A percentile compares a stretch with the other conserved stretches of the same genome.
phyloP scores from a whole-genome alignment of 78 protist genomes.

The Dictyostelium firmibasis region DNA sequence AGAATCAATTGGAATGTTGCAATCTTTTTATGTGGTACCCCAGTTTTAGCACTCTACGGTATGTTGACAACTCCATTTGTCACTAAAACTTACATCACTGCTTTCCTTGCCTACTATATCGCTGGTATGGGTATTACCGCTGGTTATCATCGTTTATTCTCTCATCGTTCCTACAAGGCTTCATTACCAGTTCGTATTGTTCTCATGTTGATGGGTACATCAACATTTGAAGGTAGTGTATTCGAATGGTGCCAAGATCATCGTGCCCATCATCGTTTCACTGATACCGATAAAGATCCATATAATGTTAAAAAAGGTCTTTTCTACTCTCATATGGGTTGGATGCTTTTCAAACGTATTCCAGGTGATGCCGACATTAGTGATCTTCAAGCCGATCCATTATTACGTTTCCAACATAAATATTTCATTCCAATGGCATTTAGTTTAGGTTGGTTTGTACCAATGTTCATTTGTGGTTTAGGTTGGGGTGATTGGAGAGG shows the following conservation, averaged over 20 bases:
- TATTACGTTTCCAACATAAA: constrained; percentile 83
- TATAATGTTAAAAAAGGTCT: constrained; percentile 83
- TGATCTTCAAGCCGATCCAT: constrained; percentile 68
- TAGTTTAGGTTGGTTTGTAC: constrained; percentile 59
- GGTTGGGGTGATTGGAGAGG: constrained; percentile 87
- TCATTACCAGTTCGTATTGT: constrained; percentile 20
- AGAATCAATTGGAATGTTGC: constrained; percentile 50
- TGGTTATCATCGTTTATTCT: constrained; percentile 86
- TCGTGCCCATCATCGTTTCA: constrained; percentile 94
- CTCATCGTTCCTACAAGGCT: constrained; percentile 82
- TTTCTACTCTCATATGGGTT: constrained; percentile 91
- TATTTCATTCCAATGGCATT: constrained; percentile 77
- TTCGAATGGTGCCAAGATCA: constrained; percentile 89
- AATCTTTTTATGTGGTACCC: constrained; percentile 36
- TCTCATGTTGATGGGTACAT: constrained; percentile 77
- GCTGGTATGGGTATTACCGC: constrained; percentile 90
- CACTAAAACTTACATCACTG: constrained; percentile 30
- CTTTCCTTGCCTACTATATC: constrained; percentile 59
- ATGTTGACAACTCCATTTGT: constrained; percentile 31
- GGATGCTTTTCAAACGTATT: constrained; percentile 90
- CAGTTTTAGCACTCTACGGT: constrained; percentile 72
- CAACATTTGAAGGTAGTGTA: constrained; percentile 84
- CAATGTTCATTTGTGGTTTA: constrained; percentile 76
- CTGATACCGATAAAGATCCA: constrained; percentile 92
- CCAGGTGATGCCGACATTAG: constrained; percentile 64